Base-by-base conservation (phyloP, 768 basidiomycete species). In the Phallus indusiatus region DNA sequence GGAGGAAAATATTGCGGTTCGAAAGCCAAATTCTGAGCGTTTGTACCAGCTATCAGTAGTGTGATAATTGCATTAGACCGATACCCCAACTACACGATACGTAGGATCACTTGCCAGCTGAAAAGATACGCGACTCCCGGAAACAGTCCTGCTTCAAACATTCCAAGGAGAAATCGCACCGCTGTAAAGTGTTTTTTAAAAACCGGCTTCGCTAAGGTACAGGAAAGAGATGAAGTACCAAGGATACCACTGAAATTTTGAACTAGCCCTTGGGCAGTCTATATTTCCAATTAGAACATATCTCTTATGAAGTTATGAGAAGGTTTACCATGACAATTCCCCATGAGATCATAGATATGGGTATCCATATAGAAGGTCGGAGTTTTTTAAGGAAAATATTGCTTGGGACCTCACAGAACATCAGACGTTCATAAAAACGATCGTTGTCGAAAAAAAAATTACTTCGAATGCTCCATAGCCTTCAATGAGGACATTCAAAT, bases 1-100 rank as follows among this genome's bases (percentile, higher is more conserved):
- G 2, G 85, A 83, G 71, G 90, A 90, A 73, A 93, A 93, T 17
- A 85, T 61, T 0, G 88, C 86, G 18, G 87, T 73, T 36, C 88
- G 82, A 33, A 79, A 75, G 14, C 86, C 88, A 64, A 87, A 77
- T 65, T 93, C 90, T 12, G 81, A 78, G 28, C 86, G 82, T 66
- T 82, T 85, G 70, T 92, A 92, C 88, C 90, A 92, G 64, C 85
- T 86, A 56, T 21, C 7, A n/a, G 28, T 7, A 28, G 28, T 7
- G 28, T 7, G 28, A 28, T 28, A 28, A 28, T 28, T 28, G 7
- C 28, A 42, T 42, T 42, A 4, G n/a, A 42, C n/a, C 4, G 35
- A 9, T 24, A 28, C 34, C 21, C 46, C 11, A 14, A 34, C 58
- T 28, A 47, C 7, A 8, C n/a, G 22, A 37, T 8, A 37, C 42